phyloP scores from a whole-genome alignment of 495 filamentous ascomycete genomes.

The Pseudevernia furfuracea region DNA sequence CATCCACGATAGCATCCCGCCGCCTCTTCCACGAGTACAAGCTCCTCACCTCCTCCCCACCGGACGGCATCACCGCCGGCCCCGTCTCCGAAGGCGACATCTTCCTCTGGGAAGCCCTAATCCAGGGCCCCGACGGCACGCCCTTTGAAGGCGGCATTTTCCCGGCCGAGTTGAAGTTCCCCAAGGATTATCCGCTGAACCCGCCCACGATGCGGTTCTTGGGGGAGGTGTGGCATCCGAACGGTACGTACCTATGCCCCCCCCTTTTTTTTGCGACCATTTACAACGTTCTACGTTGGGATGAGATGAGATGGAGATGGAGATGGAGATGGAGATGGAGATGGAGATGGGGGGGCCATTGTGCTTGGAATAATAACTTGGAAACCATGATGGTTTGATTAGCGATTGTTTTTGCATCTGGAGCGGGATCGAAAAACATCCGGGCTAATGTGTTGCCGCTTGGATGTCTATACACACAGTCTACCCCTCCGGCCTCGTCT shows the following conservation, averaged over 20 bases:
- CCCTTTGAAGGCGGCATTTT: slow-evolving; percentile 95
- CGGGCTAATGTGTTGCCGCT: neutral
- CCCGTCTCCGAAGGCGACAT: slow-evolving; percentile 92
- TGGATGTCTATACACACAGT: slow-evolving; percentile 45
- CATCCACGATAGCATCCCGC: slow-evolving; percentile 60
- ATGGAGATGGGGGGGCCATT: too few species aligned
- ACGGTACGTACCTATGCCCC: slow-evolving; percentile 51
- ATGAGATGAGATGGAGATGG: too few species aligned
- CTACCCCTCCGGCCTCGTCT: slow-evolving; percentile 84
- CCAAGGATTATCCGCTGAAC: slow-evolving; percentile 87
- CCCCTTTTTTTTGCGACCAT: too few species aligned
- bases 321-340: too few species aligned
- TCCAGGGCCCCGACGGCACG: slow-evolving; percentile 89
- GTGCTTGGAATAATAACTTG: neutral
- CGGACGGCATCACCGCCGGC: slow-evolving; percentile 91
- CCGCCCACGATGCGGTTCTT: slow-evolving; percentile 93
- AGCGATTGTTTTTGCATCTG: too few species aligned
- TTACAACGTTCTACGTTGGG: slow-evolving; percentile 1
- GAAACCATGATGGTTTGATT: too few species aligned
- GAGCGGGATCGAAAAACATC: too few species aligned
- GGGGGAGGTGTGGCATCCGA: slow-evolving; percentile 92
- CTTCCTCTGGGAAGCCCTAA: slow-evolving; percentile 92
- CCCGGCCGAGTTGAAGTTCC: slow-evolving; percentile 88
- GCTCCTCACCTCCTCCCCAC: slow-evolving; percentile 70
- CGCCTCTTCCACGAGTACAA: slow-evolving; percentile 97